These are phyloP conservation scores for Saccharomycopsis vini DNA, from an alignment of 805 yeast genomes.

Conservation along the genomic window DNA sequence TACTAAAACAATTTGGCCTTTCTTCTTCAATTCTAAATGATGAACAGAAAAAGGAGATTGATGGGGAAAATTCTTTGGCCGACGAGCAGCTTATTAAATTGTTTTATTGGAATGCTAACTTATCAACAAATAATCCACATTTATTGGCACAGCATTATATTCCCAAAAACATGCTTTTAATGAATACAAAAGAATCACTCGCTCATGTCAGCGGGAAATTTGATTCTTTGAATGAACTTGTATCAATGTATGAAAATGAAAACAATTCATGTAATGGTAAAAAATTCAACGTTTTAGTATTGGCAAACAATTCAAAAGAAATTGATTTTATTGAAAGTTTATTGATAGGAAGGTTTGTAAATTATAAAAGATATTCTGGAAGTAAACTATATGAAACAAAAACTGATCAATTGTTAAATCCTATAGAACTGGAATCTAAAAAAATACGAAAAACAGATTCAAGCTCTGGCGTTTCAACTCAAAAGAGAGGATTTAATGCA, in stretches of 20 bases:
- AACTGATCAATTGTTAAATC: constrained; percentile 10
- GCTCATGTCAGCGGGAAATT: constrained; percentile 52
- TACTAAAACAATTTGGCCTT: neutral
- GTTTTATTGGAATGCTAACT: constrained; percentile 8
- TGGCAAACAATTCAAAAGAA: constrained; percentile 58
- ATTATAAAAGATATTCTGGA: constrained; percentile 61
- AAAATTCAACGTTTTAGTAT: constrained; percentile 32
- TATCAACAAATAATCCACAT: constrained; percentile 50
- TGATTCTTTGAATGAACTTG: constrained; percentile 40
- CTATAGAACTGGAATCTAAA: neutral
- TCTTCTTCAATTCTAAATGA: neutral
- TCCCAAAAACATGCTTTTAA: constrained; percentile 56
- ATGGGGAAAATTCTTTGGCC: neutral
- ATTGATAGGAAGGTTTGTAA: constrained; percentile 59
- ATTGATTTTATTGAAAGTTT: constrained; percentile 72
- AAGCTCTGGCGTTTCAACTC: neutral
- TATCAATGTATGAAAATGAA: constrained; percentile 29
- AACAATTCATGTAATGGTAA: constrained; percentile 21
- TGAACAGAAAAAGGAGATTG: neutral
- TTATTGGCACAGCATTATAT: constrained; percentile 69
- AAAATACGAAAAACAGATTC: neutral
- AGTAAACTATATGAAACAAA: constrained; percentile 41
- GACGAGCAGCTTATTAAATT: constrained; percentile 9
- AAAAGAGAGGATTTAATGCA: neutral
- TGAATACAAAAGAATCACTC: constrained; percentile 54